Evolutionary conservation across 352 stramenopile species (phyloP).

Genomic region (Poterioochromonas sp.): DNA sequence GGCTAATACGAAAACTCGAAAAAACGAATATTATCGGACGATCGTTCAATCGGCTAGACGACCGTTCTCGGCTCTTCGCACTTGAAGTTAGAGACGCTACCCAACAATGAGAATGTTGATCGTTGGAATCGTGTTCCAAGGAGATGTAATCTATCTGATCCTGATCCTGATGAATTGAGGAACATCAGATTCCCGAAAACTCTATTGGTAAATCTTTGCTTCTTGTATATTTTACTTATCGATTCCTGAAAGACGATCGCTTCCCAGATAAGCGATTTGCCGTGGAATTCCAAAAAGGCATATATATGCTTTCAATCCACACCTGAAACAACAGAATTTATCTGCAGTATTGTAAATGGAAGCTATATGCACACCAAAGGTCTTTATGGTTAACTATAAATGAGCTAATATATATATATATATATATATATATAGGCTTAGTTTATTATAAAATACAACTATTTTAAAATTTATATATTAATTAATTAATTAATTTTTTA

Average conservation of each 20-base stretch:
- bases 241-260: constrained; percentile 15
- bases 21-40: too few species aligned
- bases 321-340: constrained; percentile 10
- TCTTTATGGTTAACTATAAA: too few species aligned
- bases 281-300: constrained; percentile 15
- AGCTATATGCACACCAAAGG: constrained; percentile 6
- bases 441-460: neutral
- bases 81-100: too few species aligned
- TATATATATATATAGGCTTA: neutral
- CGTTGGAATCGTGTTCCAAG: too few species aligned
- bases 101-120: too few species aligned
- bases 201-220: constrained; percentile 19
- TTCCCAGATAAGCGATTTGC: constrained; percentile 24
- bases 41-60: too few species aligned
- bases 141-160: too few species aligned
- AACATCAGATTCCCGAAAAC: too few species aligned
- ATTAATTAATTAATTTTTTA: too few species aligned
- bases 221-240: constrained; percentile 11
- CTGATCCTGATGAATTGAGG: too few species aligned
- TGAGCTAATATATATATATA: neutral
- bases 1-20: too few species aligned
- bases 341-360: constrained; percentile 23
- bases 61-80: too few species aligned
- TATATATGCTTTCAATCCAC: constrained; percentile 15
- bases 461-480: neutral